These are phyloP conservation scores for Talaromyces funiculosus DNA, from an alignment of 2,329 filamentous ascomycete genomes.

Conservation along the genomic window DNA sequence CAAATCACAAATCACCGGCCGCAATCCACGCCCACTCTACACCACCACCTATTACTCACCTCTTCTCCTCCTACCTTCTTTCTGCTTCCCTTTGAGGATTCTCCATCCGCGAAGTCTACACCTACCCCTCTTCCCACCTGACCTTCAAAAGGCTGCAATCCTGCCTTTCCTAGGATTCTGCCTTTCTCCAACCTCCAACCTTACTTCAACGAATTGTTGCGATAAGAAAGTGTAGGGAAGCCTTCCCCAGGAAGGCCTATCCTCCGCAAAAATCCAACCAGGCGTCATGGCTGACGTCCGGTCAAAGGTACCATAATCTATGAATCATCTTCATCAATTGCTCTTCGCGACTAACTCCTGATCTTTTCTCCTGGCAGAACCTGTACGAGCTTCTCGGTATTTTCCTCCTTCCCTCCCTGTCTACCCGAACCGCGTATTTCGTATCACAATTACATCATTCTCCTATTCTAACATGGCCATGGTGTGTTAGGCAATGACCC, in stretches of 20 bases:
- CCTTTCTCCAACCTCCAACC: conserved; percentile 25
- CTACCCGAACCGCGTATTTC: conserved; percentile 17
- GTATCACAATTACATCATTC: conserved; percentile 24
- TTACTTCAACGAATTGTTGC: conserved; percentile 36
- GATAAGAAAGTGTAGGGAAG: conserved; percentile 36
- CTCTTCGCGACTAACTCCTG: conserved; percentile 31
- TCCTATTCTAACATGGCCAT: conserved; percentile 12
- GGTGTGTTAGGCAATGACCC: conserved; percentile 58
- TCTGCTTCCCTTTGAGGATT: conserved; percentile 8
- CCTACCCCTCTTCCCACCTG: conserved; percentile 11
- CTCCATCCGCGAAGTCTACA: conserved; percentile 5
- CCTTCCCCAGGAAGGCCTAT: conserved; percentile 48
- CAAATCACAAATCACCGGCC: conserved; percentile 17
- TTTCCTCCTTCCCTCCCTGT: conserved; percentile 23
- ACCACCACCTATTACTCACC: conserved; percentile 4
- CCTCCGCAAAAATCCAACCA: conserved; percentile 36
- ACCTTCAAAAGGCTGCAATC: conserved; percentile 30
- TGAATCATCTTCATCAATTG: conserved; percentile 3
- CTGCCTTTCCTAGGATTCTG: conserved; percentile 29
- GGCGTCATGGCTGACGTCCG: conserved; percentile 50
- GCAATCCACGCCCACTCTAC: conserved; percentile 5
- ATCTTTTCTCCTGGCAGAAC: conserved; percentile 61
- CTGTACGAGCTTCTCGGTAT: conserved; percentile 97
- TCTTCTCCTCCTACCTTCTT: conserved; percentile 15
- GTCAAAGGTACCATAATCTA: conserved; percentile 42